Evolutionary conservation across 2,329 filamentous ascomycete species (phyloP).

Genomic region (Colletotrichum magnum): DNA sequence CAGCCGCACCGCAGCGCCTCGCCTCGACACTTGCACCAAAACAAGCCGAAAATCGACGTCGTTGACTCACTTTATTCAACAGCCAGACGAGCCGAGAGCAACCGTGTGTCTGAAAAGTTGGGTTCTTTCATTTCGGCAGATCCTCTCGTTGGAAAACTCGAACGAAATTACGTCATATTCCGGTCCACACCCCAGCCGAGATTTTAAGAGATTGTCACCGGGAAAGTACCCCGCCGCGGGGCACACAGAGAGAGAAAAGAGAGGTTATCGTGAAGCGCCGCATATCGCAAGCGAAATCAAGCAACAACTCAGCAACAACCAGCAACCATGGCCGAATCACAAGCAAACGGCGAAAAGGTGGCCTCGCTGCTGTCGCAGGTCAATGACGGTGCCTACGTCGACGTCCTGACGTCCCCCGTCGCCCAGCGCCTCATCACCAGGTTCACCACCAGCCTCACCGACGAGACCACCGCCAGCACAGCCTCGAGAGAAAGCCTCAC

Average conservation of each 20-base stretch:
- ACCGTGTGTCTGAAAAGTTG: not conserved
- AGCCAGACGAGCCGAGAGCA: not conserved
- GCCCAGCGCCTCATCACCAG: constrained; percentile 23
- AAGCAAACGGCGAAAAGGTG: not conserved
- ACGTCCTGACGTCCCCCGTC: constrained; percentile 25
- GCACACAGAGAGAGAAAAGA: constrained; percentile 12
- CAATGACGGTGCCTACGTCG: constrained; percentile 27
- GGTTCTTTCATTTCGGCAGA: no score
- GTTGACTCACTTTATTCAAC: constrained; percentile 20
- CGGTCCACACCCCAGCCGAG: not conserved
- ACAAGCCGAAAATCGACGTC: constrained; percentile 9
- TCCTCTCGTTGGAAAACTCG: no score
- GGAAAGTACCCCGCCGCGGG: constrained; percentile 37
- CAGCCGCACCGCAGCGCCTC: not conserved
- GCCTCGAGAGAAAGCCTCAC: constrained; percentile 13
- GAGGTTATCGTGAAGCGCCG: constrained; percentile 13
- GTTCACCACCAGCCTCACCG: constrained; percentile 15
- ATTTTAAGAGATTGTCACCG: not conserved
- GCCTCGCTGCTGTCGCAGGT: constrained; percentile 15
- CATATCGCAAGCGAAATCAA: constrained; percentile 9
- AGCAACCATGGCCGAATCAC: constrained; percentile 12
- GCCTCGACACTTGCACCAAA: constrained; percentile 4
- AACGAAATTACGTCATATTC: not conserved
- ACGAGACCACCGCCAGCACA: not conserved
- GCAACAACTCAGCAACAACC: not conserved